Percentiles rank a stretch among this genome's conserved stretches.
phyloP scores from a whole-genome alignment of 1,284 basidiomycete species.

The Sporisorium exsertum region DNA sequence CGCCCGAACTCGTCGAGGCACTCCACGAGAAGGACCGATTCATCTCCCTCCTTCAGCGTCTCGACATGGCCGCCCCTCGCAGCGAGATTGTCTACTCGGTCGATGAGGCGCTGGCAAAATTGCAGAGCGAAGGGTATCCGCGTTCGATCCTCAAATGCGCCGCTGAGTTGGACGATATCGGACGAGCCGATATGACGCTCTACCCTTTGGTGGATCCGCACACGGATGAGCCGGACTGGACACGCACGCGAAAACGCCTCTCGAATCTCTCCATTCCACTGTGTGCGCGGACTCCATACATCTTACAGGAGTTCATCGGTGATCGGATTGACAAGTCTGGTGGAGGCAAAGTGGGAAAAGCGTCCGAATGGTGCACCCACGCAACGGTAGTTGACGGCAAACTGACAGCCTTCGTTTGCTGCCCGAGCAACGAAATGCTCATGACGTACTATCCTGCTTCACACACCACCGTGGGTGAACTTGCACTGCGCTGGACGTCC shows the following conservation, averaged over 20 bases:
- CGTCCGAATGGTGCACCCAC: conserved; percentile 71
- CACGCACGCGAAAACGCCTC: conserved; percentile 37
- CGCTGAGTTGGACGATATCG: conserved; percentile 69
- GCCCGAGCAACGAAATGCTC: conserved; percentile 72
- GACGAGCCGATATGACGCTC: conserved; percentile 71
- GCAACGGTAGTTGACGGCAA: conserved; percentile 70
- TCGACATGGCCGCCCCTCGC: conserved; percentile 68
- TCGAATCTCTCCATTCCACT: conserved; percentile 51
- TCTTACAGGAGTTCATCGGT: conserved; percentile 66
- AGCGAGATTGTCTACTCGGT: conserved; percentile 68
- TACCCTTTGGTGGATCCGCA: conserved; percentile 61
- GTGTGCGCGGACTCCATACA: conserved; percentile 55
- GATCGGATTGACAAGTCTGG: conserved; percentile 51
- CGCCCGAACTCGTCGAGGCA: conserved; percentile 69
- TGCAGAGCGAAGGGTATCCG: conserved; percentile 44
- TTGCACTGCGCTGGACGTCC: conserved; percentile 69
- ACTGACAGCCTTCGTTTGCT: conserved; percentile 71
- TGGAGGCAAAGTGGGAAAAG: neutral
- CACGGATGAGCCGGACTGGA: conserved; percentile 41
- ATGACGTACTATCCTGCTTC: conserved; percentile 71
- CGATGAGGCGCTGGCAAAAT: conserved; percentile 66
- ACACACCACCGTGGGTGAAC: conserved; percentile 61
- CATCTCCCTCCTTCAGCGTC: conserved; percentile 67
- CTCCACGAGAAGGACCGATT: conserved; percentile 70
- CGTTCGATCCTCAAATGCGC: conserved; percentile 68